Evolutionary conservation across 768 basidiomycete species (phyloP).

Genomic region (Imleria badia): DNA sequence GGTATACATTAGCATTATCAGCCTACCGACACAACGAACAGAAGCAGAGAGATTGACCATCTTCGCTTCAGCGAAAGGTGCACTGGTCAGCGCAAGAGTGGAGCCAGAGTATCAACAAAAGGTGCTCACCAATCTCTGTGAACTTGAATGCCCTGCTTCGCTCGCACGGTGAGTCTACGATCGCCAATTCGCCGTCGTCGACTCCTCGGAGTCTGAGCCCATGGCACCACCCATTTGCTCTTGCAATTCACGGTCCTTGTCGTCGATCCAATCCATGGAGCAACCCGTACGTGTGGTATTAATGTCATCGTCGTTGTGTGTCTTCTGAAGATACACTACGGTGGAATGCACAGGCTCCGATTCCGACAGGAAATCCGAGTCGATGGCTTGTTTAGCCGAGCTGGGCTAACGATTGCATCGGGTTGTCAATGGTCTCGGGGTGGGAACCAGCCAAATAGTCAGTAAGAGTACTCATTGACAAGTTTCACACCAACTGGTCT

Average conservation of each 20-base stretch:
- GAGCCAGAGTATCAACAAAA: not conserved
- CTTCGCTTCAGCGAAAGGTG: conserved; percentile 18
- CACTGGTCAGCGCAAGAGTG: not conserved
- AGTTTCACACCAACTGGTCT: not conserved
- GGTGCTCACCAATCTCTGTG: conserved; percentile 17
- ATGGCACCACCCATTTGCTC: conserved; percentile 7
- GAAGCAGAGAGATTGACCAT: conserved; percentile 16
- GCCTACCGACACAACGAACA: not conserved
- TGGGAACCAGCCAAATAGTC: too few species aligned
- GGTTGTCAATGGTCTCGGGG: too few species aligned
- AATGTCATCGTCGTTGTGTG: conserved; percentile 17
- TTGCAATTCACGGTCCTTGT: conserved; percentile 36
- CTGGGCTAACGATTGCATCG: too few species aligned
- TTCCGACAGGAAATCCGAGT: conserved; percentile 17
- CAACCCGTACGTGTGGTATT: conserved; percentile 60
- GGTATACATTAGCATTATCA: conserved; percentile 38
- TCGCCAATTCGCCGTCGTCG: not conserved
- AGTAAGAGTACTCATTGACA: too few species aligned
- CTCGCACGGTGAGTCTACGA: not conserved
- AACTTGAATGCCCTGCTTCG: conserved; percentile 12
- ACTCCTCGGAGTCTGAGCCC: conserved; percentile 19
- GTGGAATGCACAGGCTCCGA: not conserved
- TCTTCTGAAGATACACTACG: not conserved
- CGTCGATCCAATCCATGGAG: conserved; percentile 63
- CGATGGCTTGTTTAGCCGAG: conserved; percentile 2